Conservation (phyloP, 371 early-diverging fungal species). For the Mucor irregularis region DNA sequence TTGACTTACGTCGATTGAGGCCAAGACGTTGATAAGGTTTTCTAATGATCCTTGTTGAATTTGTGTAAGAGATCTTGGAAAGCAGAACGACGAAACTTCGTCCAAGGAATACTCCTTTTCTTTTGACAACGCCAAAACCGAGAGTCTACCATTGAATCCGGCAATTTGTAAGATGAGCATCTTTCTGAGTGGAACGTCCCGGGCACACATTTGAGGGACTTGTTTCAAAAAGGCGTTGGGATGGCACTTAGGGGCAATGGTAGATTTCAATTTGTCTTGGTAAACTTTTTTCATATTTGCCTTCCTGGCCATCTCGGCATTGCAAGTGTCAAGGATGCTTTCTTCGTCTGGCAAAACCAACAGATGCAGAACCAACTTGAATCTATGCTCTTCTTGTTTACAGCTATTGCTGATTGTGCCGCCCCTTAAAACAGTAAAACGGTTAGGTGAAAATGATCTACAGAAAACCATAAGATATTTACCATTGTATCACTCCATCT, state of each 20-base stretch:
- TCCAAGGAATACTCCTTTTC: no score
- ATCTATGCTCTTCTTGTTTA: constrained; percentile 9
- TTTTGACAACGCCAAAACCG: constrained; percentile 5
- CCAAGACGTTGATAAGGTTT: no score
- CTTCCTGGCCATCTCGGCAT: constrained; percentile 16
- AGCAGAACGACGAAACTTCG: no score
- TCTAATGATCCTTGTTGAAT: no score
- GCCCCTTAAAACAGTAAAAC: constrained; percentile 12
- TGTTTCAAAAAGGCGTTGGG: constrained; percentile 22
- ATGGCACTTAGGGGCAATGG: constrained; percentile 16
- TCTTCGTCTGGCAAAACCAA: constrained; percentile 9
- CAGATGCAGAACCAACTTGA: constrained; percentile 11
- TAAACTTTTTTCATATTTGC: constrained; percentile 15
- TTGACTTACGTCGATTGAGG: no score
- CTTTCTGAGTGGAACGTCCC: constrained; percentile 19
- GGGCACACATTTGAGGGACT: constrained; percentile 10
- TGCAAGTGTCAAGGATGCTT: constrained; percentile 10
- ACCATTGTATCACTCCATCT: constrained; percentile 13
- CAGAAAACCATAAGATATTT: constrained; percentile 18
- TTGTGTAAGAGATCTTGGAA: no score
- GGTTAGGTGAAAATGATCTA: constrained; percentile 12
- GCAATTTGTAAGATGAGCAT: constrained; percentile 15
- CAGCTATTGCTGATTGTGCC: constrained; percentile 15
- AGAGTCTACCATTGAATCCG: constrained; percentile 15
- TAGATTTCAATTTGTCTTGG: constrained; percentile 18